phyloP scores from a whole-genome alignment of 108 stramenopile genomes.

The Nitzschia sp. region DNA sequence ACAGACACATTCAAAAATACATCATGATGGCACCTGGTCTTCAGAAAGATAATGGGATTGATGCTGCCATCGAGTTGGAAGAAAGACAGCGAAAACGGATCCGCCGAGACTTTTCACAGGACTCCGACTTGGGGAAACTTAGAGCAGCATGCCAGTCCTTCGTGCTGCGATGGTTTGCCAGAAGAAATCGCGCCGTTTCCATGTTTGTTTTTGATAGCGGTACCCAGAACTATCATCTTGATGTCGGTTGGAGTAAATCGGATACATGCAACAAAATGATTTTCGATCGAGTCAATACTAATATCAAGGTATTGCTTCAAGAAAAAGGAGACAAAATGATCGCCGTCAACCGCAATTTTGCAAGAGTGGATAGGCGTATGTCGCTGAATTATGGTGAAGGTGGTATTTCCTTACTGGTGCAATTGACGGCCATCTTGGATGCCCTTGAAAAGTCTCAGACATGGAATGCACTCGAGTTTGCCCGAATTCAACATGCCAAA shows the following conservation, averaged over 20 bases:
- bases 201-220: constrained; percentile 17
- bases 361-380: constrained; percentile 34
- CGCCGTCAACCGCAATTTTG: constrained; percentile 25
- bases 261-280: not conserved
- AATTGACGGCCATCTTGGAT: constrained; percentile 21
- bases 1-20: constrained; percentile 16
- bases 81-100: not conserved
- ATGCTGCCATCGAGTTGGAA: not conserved
- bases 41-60: not conserved
- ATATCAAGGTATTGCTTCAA: not conserved
- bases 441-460: constrained; percentile 1
- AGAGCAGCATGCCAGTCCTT: constrained; percentile 25
- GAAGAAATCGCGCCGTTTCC: constrained; percentile 27
- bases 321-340: not conserved
- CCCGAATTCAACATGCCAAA: constrained; percentile 16
- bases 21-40: constrained; percentile 3
- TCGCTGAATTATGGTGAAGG: constrained; percentile 7
- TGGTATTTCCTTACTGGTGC: constrained; percentile 8
- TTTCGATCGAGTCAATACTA: not conserved
- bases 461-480: constrained; percentile 5
- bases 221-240: not conserved
- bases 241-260: constrained; percentile 7
- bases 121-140: constrained; percentile 6
- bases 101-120: not conserved
- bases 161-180: constrained; percentile 45